Base-by-base conservation (phyloP, 176 grass and related monocot species). In the Phoenix roebelenii region DNA sequence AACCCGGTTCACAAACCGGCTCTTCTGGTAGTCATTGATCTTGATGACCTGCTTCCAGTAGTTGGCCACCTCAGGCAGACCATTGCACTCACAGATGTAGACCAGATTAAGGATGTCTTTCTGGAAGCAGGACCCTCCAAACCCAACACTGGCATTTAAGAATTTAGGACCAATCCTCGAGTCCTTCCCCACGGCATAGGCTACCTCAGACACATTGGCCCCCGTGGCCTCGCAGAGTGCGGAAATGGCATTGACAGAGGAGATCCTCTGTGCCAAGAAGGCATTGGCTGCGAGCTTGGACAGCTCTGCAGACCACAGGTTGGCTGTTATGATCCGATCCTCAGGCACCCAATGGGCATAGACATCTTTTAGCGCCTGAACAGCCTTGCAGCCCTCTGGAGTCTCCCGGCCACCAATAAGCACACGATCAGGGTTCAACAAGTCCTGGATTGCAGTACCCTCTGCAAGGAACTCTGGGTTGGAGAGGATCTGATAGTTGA, bases 21-120 rank as follows among this genome's bases (percentile, higher is more conserved):
- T 78, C 69, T 86, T 86, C 74, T 86, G 83, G 69, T 85, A 85
- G 63, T 85, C 82, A 5, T 85, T 85, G 49, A 85, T 85, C 72
- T 85, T 85, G 56, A 85, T 85, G 10, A 85, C 82, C 54, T 85
- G 82, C 67, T 79, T 75, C 82, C 82, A 85, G 63, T 85, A 85
- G 68, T 85, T 80, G 0, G 82, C 82, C 0, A 76, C 82, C 58
- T 85, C 82, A 62, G 76, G 82, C 17, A 85, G 53, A 5, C 82
- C 82, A 64, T 85, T 85, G 82, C 82, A 85, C 67, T 85, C 82
- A 0, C 76, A 86, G 32, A 86, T 86, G 64, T 86, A 86, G 9
- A 86, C 78, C 60, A 86, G 60, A 63, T 86, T 86, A 12, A 86
- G 78, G 64, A 86, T 86, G 23, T 86, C 83, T 64, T 86, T 86